Evolutionary conservation across 371 early-diverging fungal genomes (phyloP), one percentile per base, ranked within the genome.

Genomic region (Apophysomyces ossiformis): DNA sequence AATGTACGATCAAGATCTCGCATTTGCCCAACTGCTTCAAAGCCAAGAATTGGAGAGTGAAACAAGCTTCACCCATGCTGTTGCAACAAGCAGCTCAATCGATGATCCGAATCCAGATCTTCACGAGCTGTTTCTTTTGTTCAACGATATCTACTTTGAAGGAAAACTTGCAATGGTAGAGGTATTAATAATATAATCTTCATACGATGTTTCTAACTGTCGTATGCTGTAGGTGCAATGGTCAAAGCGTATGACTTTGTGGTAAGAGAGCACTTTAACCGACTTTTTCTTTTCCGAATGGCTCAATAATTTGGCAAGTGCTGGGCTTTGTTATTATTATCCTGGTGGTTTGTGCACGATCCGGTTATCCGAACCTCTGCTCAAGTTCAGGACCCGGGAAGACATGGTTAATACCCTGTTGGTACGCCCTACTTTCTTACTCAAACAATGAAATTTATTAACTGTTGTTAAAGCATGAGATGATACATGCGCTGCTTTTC

Each of bases 401-500:
- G 89, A 89, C 57, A 72, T 83, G 68, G 73, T 88, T 44, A 77
- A 87, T 9, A 86, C 86, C 5, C 67, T 87, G 2, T 62, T 89
- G 47, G 71, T 69, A 71, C 57, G 58, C 16, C 8, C 5, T 56
- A 7, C 15, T 57, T 16, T 50, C 38, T 35, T 32, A 37, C 5
- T 41, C 16, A 39, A 39, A 44, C 11, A 61, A 38, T 43, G 35
- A 18, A 21, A n/a, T 21, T 37, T 38, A 50, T 44, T 26, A 47
- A 45, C 15, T 46, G 26, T 50, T 57, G 18, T 11, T 72, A 58
- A 61, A 81, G 75, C 83, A 83, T 45, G 84, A 84, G 65, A 85
- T 84, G 83, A 85, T 84, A 35, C 86, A 87, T 66, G 90, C 90
- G 2, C 81, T 85, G 21, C 66, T 87, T 5, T 91, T 90, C 72